Evolutionary conservation across 805 yeast species (phyloP).

Genomic region (Schwanniomyces vanrijiae): DNA sequence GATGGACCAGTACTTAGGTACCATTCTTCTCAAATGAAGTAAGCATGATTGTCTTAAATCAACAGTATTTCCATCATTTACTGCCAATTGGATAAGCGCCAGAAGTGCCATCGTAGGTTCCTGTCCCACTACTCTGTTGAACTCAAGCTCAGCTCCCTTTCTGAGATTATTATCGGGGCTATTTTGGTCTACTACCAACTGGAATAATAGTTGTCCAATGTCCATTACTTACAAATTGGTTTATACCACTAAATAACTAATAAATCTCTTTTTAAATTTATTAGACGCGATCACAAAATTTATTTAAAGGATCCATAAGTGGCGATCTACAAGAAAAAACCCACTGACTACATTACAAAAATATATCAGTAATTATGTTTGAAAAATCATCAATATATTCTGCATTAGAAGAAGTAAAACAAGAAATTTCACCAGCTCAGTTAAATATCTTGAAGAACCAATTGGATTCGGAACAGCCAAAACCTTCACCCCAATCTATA

Average conservation of each 20-base stretch:
- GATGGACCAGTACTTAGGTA: conserved; percentile 78
- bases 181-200: conserved; percentile 26
- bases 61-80: conserved; percentile 23
- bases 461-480: conserved; percentile 76
- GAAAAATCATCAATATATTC: conserved; percentile 25
- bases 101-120: conserved; percentile 51
- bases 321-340: background rate
- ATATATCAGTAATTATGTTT: no score
- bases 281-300: background rate
- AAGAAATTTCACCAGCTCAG: conserved; percentile 71
- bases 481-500: conserved; percentile 76
- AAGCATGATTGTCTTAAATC: conserved; percentile 61
- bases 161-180: conserved; percentile 54
- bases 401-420: conserved; percentile 41
- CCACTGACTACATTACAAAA: no score
- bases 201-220: conserved; percentile 1
- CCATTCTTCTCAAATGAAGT: conserved; percentile 63
- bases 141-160: conserved; percentile 50
- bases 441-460: conserved; percentile 74
- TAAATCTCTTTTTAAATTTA: background rate
- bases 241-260: background rate
- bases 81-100: conserved; percentile 44
- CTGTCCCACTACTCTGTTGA: conserved; percentile 39
- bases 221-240: conserved; percentile 4
- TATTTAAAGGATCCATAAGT: background rate